These are phyloP conservation scores for Megacollybia platyphylla DNA, from an alignment of 1,284 basidiomycete genomes.

Conservation along the genomic window DNA sequence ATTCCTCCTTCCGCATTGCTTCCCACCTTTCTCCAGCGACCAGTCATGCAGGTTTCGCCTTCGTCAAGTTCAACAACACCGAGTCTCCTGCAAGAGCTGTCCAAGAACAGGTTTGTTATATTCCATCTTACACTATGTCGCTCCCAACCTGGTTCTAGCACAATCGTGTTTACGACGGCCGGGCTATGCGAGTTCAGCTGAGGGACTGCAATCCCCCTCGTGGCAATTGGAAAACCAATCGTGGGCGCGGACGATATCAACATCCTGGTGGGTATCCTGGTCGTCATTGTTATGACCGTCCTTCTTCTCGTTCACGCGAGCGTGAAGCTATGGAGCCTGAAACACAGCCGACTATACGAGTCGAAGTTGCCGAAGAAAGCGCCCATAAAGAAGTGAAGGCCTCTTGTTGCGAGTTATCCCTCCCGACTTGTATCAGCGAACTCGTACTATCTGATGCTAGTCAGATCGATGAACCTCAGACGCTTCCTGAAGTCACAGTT, in stretches of 20 bases:
- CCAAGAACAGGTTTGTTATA: slow-evolving; percentile 36
- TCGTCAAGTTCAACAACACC: slow-evolving; percentile 52
- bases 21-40: slow-evolving; percentile 25
- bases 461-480: background rate
- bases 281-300: slow-evolving; percentile 12
- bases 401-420: background rate
- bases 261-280: slow-evolving; percentile 14
- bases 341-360: background rate
- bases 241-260: slow-evolving; percentile 16
- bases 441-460: background rate
- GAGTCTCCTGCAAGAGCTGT: slow-evolving; percentile 51
- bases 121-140: background rate
- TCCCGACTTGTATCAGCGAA: background rate
- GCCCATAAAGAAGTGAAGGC: background rate
- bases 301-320: background rate
- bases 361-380: background rate
- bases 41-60: slow-evolving; percentile 58
- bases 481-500: no score
- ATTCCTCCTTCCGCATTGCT: slow-evolving; percentile 1
- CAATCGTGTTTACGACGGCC: slow-evolving; percentile 51
- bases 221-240: slow-evolving; percentile 25
- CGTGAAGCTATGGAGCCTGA: background rate
- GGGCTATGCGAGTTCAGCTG: slow-evolving; percentile 59
- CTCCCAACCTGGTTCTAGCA: slow-evolving; percentile 29
- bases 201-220: slow-evolving; percentile 43